A percentile compares a stretch with the other conserved stretches of the same genome.
Conservation (phyloP, 352 stramenopile species). For the Phytopythium sindhum region DNA sequence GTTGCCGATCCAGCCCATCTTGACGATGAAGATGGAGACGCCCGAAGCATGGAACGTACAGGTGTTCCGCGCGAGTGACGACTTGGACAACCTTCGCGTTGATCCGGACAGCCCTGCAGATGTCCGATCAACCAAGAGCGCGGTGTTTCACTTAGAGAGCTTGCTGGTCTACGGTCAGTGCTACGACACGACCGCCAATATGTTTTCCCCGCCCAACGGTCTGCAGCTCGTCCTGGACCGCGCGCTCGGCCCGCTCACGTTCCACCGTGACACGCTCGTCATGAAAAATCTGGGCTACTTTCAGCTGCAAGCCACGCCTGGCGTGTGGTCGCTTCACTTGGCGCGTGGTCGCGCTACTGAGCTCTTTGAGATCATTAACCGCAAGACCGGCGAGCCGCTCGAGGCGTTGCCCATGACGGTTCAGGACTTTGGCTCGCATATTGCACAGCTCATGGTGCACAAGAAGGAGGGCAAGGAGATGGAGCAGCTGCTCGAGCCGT, state of each 20-base stretch:
- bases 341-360: constrained; percentile 72
- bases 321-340: constrained; percentile 93
- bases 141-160: constrained; percentile 85
- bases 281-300: constrained; percentile 99
- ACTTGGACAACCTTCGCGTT: constrained; percentile 92
- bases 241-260: constrained; percentile 40
- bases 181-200: constrained; percentile 76
- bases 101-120: constrained; percentile 52
- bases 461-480: constrained; percentile 90
- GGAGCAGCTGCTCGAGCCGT: constrained; percentile 47
- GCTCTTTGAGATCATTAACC: constrained; percentile 75
- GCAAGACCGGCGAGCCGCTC: constrained; percentile 32
- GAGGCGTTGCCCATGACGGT: constrained; percentile 48
- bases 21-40: constrained; percentile 93
- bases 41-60: constrained; percentile 94
- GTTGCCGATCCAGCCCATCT: constrained; percentile 81
- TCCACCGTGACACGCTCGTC: constrained; percentile 95
- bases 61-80: constrained; percentile 53
- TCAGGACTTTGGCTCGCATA: constrained; percentile 85
- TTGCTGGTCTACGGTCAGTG: constrained; percentile 91
- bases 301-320: constrained; percentile 96
- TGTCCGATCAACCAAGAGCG: constrained; percentile 58
- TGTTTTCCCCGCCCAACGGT: constrained; percentile 83
- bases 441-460: constrained; percentile 89
- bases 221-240: constrained; percentile 90